A percentile compares a stretch with the other conserved stretches of the same genome.
phyloP scores from a whole-genome alignment of 192 early-diverging fungal species.

The Jimgerdemannia lactiflua region DNA sequence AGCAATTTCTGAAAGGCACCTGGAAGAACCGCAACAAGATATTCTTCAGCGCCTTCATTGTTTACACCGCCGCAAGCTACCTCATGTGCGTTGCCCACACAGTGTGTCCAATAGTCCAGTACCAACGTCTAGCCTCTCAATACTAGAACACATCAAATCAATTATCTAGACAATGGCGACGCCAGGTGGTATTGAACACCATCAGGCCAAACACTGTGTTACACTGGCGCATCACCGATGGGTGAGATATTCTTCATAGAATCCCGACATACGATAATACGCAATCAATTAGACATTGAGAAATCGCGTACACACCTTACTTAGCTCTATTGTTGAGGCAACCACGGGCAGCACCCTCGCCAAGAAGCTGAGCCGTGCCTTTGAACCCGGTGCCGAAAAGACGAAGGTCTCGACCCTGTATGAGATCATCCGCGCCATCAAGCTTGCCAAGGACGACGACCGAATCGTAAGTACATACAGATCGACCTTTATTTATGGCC shows the following conservation, averaged over 20 bases:
- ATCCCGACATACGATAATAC: not conserved
- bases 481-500: constrained; percentile 3
- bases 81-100: constrained; percentile 15
- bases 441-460: constrained; percentile 47
- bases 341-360: constrained; percentile 20
- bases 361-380: constrained; percentile 22
- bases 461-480: constrained; percentile 22
- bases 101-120: not conserved
- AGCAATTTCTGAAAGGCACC: not conserved
- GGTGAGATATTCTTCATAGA: constrained; percentile 6
- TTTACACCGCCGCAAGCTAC: constrained; percentile 25
- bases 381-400: constrained; percentile 15
- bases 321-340: constrained; percentile 34
- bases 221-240: constrained; percentile 34
- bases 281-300: not conserved
- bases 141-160: not conserved
- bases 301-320: not conserved
- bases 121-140: too few species aligned
- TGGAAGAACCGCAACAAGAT: constrained; percentile 33
- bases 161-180: constrained; percentile 22
- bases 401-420: constrained; percentile 28
- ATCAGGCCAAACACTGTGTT: constrained; percentile 34
- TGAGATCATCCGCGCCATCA: constrained; percentile 37
- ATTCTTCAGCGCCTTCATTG: constrained; percentile 25
- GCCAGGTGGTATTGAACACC: constrained; percentile 24